Conservation (phyloP, 495 filamentous ascomycete genomes). For the Cryomyces minteri region DNA sequence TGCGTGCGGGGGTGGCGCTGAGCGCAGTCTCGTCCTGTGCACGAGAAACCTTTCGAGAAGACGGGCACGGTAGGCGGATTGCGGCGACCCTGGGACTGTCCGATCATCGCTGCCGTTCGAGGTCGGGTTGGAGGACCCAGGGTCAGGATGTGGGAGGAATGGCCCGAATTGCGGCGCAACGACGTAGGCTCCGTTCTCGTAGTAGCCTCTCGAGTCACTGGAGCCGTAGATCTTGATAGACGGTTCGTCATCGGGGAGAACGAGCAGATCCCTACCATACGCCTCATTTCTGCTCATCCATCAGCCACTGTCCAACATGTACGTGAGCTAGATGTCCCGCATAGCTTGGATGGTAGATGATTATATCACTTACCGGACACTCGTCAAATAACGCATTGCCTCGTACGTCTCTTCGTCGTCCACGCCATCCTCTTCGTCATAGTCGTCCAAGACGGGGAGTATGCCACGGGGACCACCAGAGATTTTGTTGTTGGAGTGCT, state of each 20-base stretch:
- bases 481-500: too few relatives aligned
- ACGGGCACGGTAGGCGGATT: slow-evolving; percentile 41
- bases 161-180: slow-evolving; percentile 25
- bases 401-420: too few relatives aligned
- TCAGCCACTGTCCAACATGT: too few relatives aligned
- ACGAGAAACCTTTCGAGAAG: slow-evolving; percentile 39
- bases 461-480: too few relatives aligned
- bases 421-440: too few relatives aligned
- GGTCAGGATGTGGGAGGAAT: not conserved
- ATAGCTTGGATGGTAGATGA: too few relatives aligned
- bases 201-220: slow-evolving; percentile 38
- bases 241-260: not conserved
- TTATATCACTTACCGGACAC: too few relatives aligned
- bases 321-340: too few relatives aligned
- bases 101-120: slow-evolving; percentile 3
- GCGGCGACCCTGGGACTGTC: slow-evolving; percentile 18
- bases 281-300: too few relatives aligned
- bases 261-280: not conserved
- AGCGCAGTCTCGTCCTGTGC: slow-evolving; percentile 38
- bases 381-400: too few relatives aligned
- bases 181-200: slow-evolving; percentile 53
- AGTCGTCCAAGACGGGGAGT: too few relatives aligned
- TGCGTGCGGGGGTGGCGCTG: slow-evolving; percentile 29
- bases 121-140: not conserved
- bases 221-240: not conserved